A percentile compares a stretch with the other conserved stretches of the same genome.
These are phyloP conservation scores for Solanum appendiculatum DNA, from an alignment of 257 asterid species.

Conservation along the genomic window DNA sequence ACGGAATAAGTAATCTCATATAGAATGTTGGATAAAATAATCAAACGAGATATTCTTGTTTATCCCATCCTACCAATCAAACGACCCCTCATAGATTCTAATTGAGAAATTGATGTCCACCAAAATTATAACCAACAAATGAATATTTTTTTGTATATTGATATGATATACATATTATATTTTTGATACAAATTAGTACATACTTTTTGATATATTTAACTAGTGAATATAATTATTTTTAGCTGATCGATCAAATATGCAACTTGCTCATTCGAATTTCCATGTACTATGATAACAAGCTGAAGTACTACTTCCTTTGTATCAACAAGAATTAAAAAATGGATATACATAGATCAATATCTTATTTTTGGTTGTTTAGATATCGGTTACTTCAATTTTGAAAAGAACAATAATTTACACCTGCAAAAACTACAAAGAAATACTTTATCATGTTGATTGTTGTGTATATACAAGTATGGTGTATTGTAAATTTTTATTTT, in stretches of 20 bases:
- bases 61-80: not conserved
- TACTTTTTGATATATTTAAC: not conserved
- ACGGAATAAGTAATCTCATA: not conserved
- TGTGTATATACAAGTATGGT: not conserved
- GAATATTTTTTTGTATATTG: not conserved
- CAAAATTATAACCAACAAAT: not conserved
- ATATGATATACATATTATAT: not conserved
- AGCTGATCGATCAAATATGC: not conserved
- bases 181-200: not conserved
- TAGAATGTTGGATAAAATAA: not conserved
- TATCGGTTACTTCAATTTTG: not conserved
- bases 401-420: not conserved
- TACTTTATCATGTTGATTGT: not conserved
- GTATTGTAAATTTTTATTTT: not conserved
- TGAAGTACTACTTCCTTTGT: not conserved
- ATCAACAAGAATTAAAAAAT: not conserved
- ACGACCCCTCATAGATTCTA: not conserved
- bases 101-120: not conserved
- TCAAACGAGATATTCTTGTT: not conserved
- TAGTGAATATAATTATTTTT: not conserved
- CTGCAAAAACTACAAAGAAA: not conserved
- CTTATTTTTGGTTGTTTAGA: not conserved
- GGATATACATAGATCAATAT: not conserved
- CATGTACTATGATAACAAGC: not conserved
- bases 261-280: not conserved